Base-by-base conservation (phyloP, 805 yeast genomes). In the Metschnikowia gelsemii region DNA sequence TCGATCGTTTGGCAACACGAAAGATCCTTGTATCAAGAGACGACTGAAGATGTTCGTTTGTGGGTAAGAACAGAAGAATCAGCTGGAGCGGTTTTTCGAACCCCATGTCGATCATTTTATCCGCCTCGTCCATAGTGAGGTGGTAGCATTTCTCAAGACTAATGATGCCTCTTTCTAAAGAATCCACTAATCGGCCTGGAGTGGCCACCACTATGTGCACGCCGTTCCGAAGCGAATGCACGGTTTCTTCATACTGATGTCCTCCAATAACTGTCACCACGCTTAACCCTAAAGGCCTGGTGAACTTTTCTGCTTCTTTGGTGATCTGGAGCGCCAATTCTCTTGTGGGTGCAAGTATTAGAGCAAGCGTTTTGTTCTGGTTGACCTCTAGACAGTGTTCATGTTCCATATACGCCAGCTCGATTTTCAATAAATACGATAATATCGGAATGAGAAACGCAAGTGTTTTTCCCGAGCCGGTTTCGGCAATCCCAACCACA, bases 401-500 rank as follows among this genome's bases (percentile, higher is more conserved):
- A 63, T 47, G 59, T 28, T 56, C 46, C 42, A 66, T 40, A 42
- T 64, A 69, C 40, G 63, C 62, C 12, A 45, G 30, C 32, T 68
- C 72, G 9, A 66, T 59, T 5, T 53, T 46, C 5, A 64, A 48
- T 12, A 84, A 66, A 49, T 78, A 80, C 2, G 79, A 59, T 8
- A 86, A 56, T 37, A 87, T 62, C 0, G 99, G 98, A 2, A 91
- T 61, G 8, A 86, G 59, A 61, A 82, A 91, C 2, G 95, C 84
- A 9, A 90, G 68, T 0, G 99, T 91, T 58, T 93, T 91, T 54
- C 99, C 99, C 1, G 96, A 86, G 9, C 99, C 99, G 0, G 99
- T 91, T 51, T 89, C 89, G 0, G 98, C 97, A n/a, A 90, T 76
- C 11, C 96, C 98, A 16, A 90, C 72, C 2, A 87, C 69, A 59